Percentiles rank a stretch among this genome's conserved stretches.
Evolutionary conservation across 2,329 filamentous ascomycete species (phyloP).

Genomic region (Penicillium aurantiogriseum): DNA sequence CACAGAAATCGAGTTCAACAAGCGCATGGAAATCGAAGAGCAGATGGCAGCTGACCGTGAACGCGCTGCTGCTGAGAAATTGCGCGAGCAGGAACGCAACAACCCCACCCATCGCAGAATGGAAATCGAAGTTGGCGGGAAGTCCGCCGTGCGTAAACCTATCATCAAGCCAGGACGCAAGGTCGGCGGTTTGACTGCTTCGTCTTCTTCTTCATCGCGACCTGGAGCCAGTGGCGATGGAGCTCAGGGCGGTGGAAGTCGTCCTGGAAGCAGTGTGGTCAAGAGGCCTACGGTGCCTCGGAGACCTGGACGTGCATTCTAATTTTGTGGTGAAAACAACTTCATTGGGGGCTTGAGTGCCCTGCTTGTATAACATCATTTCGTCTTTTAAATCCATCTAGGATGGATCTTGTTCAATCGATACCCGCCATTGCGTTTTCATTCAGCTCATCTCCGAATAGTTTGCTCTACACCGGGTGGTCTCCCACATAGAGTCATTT

Average conservation of each 20-base stretch:
- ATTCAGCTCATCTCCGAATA: neutral
- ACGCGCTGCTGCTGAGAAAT: slow-evolving; percentile 44
- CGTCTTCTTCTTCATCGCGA: slow-evolving; percentile 28
- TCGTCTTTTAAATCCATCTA: slow-evolving; percentile 1
- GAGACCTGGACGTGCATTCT: slow-evolving; percentile 38
- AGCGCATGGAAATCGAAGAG: slow-evolving; percentile 86
- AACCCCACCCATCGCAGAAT: slow-evolving; percentile 35
- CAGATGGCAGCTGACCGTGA: slow-evolving; percentile 87
- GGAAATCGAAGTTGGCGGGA: slow-evolving; percentile 37
- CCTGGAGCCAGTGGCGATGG: slow-evolving; percentile 18
- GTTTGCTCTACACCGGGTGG: neutral
- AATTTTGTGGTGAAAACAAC: neutral
- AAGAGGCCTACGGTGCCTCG: slow-evolving; percentile 38
- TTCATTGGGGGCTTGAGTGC: neutral
- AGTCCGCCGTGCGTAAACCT: slow-evolving; percentile 37
- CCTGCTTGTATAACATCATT: slow-evolving; percentile 2
- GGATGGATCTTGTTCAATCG: slow-evolving; percentile 2
- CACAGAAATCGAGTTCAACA: slow-evolving; percentile 88
- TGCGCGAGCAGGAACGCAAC: slow-evolving; percentile 39
- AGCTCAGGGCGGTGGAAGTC: slow-evolving; percentile 3
- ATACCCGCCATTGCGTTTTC: slow-evolving; percentile 12
- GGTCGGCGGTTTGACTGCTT: slow-evolving; percentile 31
- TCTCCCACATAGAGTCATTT: neutral
- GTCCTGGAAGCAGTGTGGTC: slow-evolving; percentile 38
- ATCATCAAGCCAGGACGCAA: slow-evolving; percentile 28